Conservation (phyloP, 345 rosid species). For the Eucalyptus erythrocorys region DNA sequence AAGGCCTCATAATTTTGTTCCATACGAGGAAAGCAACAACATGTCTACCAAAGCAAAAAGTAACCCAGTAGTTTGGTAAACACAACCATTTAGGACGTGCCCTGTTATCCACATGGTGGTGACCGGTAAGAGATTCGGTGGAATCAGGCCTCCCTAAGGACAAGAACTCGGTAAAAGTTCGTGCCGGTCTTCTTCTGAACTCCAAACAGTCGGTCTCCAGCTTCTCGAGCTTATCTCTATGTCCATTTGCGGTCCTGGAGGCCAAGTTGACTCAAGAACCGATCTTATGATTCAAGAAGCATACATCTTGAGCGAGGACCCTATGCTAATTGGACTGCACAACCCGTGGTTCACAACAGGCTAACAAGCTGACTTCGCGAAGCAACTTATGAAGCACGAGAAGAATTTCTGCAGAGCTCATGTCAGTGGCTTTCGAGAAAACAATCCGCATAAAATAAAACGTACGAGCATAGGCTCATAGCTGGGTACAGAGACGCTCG, state of each 20-base stretch:
- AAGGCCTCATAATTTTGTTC: background rate
- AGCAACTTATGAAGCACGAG: background rate
- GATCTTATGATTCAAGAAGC: background rate
- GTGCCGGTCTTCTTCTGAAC: background rate
- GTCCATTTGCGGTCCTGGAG: background rate
- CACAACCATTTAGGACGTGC: background rate
- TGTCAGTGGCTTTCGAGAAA: background rate
- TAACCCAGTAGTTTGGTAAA: background rate
- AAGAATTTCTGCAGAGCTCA: background rate
- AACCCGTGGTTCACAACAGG: background rate
- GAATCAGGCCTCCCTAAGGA: background rate
- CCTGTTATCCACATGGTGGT: background rate
- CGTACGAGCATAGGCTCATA: background rate
- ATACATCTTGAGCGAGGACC: background rate
- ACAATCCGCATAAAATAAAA: background rate
- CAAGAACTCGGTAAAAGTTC: background rate
- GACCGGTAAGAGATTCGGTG: background rate
- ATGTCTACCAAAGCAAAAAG: background rate
- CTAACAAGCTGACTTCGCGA: background rate
- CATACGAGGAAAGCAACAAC: background rate
- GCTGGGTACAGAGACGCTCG: background rate
- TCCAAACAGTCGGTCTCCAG: background rate
- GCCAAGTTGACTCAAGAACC: background rate
- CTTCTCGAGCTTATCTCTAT: background rate
- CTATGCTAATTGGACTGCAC: background rate